Conservation (phyloP, 305 asterid genomes). For the Fraxinus ornus region DNA sequence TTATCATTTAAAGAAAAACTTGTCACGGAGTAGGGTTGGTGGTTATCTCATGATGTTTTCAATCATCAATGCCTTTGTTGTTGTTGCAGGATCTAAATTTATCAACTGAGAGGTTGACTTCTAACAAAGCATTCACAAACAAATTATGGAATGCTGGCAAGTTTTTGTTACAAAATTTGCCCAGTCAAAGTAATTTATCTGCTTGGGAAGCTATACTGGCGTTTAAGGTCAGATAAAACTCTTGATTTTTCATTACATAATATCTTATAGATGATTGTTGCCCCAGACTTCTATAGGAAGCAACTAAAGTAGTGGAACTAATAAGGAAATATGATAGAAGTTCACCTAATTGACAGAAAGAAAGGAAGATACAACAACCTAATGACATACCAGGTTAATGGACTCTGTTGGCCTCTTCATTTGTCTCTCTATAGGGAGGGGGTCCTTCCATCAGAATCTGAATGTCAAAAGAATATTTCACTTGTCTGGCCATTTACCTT, state of each 20-base stretch:
- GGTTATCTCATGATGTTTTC: conserved; percentile 10
- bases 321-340: neutral
- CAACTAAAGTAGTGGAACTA: neutral
- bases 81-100: conserved; percentile 77
- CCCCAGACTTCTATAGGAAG: conserved; percentile 11
- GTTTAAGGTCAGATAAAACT: conserved; percentile 53
- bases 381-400: neutral
- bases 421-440: neutral
- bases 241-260: conserved; percentile 15
- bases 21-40: conserved; percentile 1
- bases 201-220: conserved; percentile 66
- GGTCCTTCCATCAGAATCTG: neutral
- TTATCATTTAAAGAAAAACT: neutral
- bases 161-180: conserved; percentile 89
- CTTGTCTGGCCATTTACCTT: neutral
- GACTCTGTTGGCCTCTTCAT: neutral
- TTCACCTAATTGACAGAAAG: neutral
- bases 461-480: neutral
- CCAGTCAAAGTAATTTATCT: conserved; percentile 60
- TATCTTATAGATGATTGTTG: neutral
- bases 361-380: neutral
- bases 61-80: conserved; percentile 5
- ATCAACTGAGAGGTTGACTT: conserved; percentile 76
- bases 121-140: conserved; percentile 96
- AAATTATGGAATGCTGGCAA: conserved; percentile 99